Conservation (phyloP, 768 basidiomycete species). For the Xerocomellus dryophilus region DNA sequence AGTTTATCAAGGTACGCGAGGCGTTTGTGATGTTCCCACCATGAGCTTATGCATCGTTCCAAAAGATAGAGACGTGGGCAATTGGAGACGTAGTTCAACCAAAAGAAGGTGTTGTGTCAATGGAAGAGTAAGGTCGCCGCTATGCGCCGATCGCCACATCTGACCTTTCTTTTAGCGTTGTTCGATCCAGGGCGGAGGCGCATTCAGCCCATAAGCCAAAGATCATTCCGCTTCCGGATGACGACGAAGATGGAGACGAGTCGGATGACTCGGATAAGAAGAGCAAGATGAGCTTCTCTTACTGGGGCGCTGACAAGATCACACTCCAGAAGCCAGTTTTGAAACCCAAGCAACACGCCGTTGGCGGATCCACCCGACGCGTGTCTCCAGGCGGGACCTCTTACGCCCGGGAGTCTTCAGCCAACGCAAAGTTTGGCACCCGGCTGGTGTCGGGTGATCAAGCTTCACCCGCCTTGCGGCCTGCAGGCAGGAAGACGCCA, state of each 20-base stretch:
- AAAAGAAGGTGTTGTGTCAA: conserved; percentile 76
- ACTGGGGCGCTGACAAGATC: conserved; percentile 90
- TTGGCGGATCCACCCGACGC: conserved; percentile 37
- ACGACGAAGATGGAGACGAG: conserved; percentile 56
- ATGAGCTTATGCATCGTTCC: conserved; percentile 6
- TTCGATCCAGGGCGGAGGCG: conserved; percentile 63
- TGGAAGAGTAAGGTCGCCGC: conserved; percentile 74
- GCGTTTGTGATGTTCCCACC: background rate
- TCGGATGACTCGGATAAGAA: conserved; percentile 86
- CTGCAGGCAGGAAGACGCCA: conserved; percentile 61
- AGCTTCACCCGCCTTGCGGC: conserved; percentile 41
- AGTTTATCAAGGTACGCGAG: conserved; percentile 75
- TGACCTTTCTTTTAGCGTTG: conserved; percentile 48
- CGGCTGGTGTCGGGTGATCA: conserved; percentile 69
- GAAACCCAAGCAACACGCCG: conserved; percentile 41
- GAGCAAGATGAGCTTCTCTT: conserved; percentile 93
- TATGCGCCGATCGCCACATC: conserved; percentile 3
- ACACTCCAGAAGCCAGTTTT: conserved; percentile 77
- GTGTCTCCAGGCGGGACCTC: conserved; percentile 45
- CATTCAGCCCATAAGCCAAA: conserved; percentile 56
- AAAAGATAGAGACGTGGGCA: conserved; percentile 82
- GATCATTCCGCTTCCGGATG: conserved; percentile 67
- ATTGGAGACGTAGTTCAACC: conserved; percentile 76
- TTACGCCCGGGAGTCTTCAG: conserved; percentile 78
- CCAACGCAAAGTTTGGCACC: conserved; percentile 90